Base-by-base conservation (phyloP, 2,329 filamentous ascomycete genomes). In the Neofusicoccum ribis region DNA sequence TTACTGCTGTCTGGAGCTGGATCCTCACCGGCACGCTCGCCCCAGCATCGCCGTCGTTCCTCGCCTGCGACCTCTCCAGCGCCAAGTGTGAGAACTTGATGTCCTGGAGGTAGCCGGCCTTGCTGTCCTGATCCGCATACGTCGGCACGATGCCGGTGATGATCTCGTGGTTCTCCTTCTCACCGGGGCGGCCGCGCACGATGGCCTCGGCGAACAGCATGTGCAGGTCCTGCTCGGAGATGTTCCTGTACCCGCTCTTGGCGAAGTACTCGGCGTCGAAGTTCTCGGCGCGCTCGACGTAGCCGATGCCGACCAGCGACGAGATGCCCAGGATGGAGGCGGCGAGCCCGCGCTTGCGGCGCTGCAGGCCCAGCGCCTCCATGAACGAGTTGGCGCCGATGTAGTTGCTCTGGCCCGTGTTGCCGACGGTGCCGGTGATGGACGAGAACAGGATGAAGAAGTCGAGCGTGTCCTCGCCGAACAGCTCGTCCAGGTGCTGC, bases 141-240 rank as follows among this genome's bases (percentile, higher is more conserved):
- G 27, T 31, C 27, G 27, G 27, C 27, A 31, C 34, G 20, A 39
- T 39, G 37, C 37, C 54, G 14, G 54, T 59, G 54, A 46, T 46
- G 5, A 46, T 12, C 23, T 59, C 54, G 12, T 15, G 36, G 43
- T 36, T n/a, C 58, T 69, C 68, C 3, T 62, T 15, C 1, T 37
- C 20, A 44, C 17, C 14, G 23, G 47, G 47, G 3, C 23, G 54
- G 23, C 47, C 27, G 17, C 5, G 83, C 82, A 77, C 70, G 34
- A 86, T 79, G 5, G 83, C 82, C 70, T 86, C 82, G 8, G 83
- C 75, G 66, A 86, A 83, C 74, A 83, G 79, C 67, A 83, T 80
- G 68, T 84, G 82, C n/a, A 85, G 70, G 61, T 84, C 82, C 4
- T 77, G 76, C 70, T 86, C 84, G 3, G 83, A 83, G 9, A 85